A percentile compares a stretch with the other conserved stretches of the same genome.
These are phyloP conservation scores for Corynascus novoguineensis DNA, from an alignment of 495 filamentous ascomycete species.

Conservation along the genomic window DNA sequence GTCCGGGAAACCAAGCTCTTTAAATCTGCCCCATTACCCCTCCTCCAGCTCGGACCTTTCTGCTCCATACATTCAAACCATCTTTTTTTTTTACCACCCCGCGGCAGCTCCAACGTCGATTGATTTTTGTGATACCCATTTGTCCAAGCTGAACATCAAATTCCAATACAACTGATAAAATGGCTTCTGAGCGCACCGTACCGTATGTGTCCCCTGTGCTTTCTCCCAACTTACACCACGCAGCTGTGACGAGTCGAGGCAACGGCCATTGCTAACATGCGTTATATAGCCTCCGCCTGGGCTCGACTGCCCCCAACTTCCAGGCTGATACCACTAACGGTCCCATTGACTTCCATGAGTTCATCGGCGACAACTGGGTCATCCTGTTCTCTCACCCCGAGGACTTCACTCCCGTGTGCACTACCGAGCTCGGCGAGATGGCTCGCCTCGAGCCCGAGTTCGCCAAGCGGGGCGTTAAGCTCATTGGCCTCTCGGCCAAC, in stretches of 20 bases:
- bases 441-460: conserved; percentile 98
- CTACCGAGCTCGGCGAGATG: conserved; percentile 94
- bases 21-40: conserved; percentile 10
- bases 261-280: conserved; percentile 1
- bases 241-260: neutral
- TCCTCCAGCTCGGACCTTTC: neutral
- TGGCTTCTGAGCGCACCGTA: conserved; percentile 46
- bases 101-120: neutral
- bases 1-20: neutral
- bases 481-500: conserved; percentile 91
- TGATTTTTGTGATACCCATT: conserved; percentile 1
- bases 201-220: conserved; percentile 39
- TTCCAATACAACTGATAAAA: conserved; percentile 33
- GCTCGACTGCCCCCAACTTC: conserved; percentile 88
- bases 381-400: conserved; percentile 97
- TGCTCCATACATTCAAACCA: neutral
- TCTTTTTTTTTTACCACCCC: neutral
- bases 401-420: conserved; percentile 92
- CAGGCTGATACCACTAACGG: conserved; percentile 86
- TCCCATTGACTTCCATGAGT: conserved; percentile 94
- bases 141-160: neutral
- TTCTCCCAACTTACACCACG: neutral
- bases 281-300: conserved; percentile 67
- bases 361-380: conserved; percentile 89
- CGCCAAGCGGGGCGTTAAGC: conserved; percentile 84